Evolutionary conservation across 2,329 filamentous ascomycete genomes (phyloP), one percentile per base, ranked within the genome.

Genomic region (Parasarocladium wereldwijsianum): DNA sequence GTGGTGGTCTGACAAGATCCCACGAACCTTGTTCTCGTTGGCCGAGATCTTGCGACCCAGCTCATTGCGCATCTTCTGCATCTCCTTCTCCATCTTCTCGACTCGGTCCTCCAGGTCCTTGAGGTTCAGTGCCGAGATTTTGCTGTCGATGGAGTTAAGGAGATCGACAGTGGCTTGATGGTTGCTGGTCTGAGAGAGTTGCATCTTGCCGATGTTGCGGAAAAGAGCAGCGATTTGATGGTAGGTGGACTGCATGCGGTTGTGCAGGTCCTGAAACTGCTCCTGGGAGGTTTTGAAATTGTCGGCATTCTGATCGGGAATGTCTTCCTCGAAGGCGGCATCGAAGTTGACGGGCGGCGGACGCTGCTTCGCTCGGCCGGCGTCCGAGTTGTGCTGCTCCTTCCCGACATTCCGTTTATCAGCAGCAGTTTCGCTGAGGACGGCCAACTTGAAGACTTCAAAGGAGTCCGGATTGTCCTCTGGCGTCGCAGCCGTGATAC

Each of bases 391-490:
- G 42, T 29, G 39, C 34, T 29, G 40, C 37, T 34, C 41, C 45
- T 30, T 24, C 27, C 28, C 33, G 31, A 18, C 20, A 22, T 22
- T 31, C 28, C 17, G 18, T 26, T 23, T 32, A 16, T 24, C 29
- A 31, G 34, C 33, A 19, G 37, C 45, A 34, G 43, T 57, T 43
- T 72, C 67, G 8, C 68, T 75, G 46, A 76, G 71, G 30, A 90
- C 70, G 20, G 80, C 66, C 47, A 96, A 69, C 50, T 87, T 92
- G 63, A 86, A 90, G 40, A 93, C 54, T 55, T 98, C 90, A 45
- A 94, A 93, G 5, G 84, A 93, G 56, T 98, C 90, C 1, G 90
- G 85, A 43, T 75, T 86, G 41, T 96, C 87, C 10, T 21, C 28
- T 17, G 83, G 81, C 3, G 83, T 87, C 11, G 83, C 81, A 24